phyloP scores from a whole-genome alignment of 1,284 basidiomycete species.

The Rhodotorula sp. region DNA sequence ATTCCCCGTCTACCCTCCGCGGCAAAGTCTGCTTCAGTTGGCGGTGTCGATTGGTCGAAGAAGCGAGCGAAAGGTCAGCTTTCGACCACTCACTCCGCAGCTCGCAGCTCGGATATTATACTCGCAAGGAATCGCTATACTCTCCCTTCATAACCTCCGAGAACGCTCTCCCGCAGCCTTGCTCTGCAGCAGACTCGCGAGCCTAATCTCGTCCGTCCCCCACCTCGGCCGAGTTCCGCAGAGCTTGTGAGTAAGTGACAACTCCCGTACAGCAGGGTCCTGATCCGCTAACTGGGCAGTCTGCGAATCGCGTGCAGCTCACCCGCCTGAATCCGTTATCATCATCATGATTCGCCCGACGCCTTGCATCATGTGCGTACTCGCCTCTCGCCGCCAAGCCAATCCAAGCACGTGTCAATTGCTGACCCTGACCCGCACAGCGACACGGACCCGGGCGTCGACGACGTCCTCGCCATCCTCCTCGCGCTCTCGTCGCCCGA shows the following conservation, averaged over 20 bases:
- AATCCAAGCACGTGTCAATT: too few species aligned
- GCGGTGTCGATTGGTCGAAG: too few species aligned
- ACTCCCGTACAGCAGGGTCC: too few species aligned
- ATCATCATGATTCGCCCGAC: not conserved
- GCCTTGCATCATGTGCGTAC: constrained; percentile 22
- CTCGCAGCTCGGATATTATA: too few species aligned
- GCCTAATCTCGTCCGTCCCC: too few species aligned
- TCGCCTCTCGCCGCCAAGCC: too few species aligned
- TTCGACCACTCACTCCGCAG: too few species aligned
- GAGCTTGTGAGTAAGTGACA: too few species aligned
- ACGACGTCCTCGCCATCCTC: constrained; percentile 75
- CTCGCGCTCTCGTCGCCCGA: constrained; percentile 55
- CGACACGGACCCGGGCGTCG: constrained; percentile 64
- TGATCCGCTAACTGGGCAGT: too few species aligned
- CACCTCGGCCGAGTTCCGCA: not conserved
- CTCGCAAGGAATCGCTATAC: too few species aligned
- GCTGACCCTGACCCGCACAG: not conserved
- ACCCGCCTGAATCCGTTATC: not conserved
- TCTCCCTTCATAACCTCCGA: not conserved
- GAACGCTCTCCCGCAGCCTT: not conserved
- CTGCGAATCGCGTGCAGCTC: not conserved
- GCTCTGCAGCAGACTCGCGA: not conserved
- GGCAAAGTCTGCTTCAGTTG: too few species aligned
- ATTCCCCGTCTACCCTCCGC: not conserved
- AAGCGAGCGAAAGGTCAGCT: too few species aligned